Evolutionary conservation across 495 filamentous ascomycete species (phyloP), one percentile per base, ranked within the genome.

Genomic region (Penicillium paradoxum): DNA sequence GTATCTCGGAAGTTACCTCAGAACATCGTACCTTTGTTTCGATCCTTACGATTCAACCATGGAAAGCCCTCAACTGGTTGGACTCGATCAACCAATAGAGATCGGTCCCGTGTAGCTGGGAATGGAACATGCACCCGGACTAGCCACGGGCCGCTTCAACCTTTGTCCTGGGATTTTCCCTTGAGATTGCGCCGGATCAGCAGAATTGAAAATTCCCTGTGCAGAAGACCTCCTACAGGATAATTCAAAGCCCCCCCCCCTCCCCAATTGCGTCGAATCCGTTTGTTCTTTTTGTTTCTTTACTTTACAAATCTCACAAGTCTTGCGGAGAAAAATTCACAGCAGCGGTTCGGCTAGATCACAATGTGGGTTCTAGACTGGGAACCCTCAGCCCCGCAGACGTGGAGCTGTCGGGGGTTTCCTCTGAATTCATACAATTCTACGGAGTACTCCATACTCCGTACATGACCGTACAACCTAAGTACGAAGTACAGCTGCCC

Each of bases 111-210:
- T 32, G 32, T 5, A 8, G 33, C 40, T 57, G 62, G 61, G 55
- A 59, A 64, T 62, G 61, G 55, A 59, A 64, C 59, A 57, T 30
- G 43, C 51, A 57, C 57, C 59, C 53, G 43, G 51, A 25, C 51
- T 36, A 64, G 49, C 54, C 55, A 58, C 53, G 53, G 58, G 42
- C 46, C 60, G 41, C 37, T 54, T 46, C 36, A 50, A 30, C 57
- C 53, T 52, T 38, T 48, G 34, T 47, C 33, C 53, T 60, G 55
- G 58, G 46, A 54, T 44, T 41, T 27, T 25, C 11, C 15, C 18
- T 27, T 48, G 22, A 10, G 25, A 30, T 37, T 27, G 13, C 29
- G 34, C 14, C 37, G 49, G 33, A 27, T 18, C 41, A 29, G 24
- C 41, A 45, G 25, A 29, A 17, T 15, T 17, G n/a, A 22, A 13